phyloP scores from a whole-genome alignment of 768 basidiomycete genomes.

The Psilocybe subaeruginosa region DNA sequence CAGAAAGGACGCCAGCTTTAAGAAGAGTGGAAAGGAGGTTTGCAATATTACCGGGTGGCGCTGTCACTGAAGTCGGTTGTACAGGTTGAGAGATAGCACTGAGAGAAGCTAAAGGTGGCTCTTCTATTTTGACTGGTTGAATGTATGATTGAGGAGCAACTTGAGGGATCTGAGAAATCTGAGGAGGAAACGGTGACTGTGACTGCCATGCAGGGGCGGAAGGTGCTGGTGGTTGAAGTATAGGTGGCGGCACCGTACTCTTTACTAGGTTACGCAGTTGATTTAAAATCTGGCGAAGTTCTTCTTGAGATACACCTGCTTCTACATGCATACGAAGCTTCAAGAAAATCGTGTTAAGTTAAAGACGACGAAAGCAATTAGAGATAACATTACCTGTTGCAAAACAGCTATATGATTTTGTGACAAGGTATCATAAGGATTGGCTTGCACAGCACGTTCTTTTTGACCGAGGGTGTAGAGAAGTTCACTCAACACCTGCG shows the following conservation, averaged over 20 bases:
- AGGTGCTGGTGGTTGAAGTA: conserved; percentile 23
- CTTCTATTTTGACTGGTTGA: conserved; percentile 13
- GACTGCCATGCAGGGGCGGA: conserved; percentile 17
- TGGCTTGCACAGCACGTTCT: conserved; percentile 69
- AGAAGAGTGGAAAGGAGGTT: conserved; percentile 69
- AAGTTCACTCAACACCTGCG: conserved; percentile 82
- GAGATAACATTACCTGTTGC: conserved; percentile 63
- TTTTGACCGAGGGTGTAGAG: conserved; percentile 84
- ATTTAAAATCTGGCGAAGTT: conserved; percentile 73
- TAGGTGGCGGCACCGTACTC: conserved; percentile 38
- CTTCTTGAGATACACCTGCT: conserved; percentile 78
- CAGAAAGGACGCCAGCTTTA: conserved; percentile 78
- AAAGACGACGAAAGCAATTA: neutral
- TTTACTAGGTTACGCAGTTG: conserved; percentile 70
- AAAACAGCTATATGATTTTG: conserved; percentile 79
- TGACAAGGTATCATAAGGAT: conserved; percentile 71
- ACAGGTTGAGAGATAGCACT: neutral
- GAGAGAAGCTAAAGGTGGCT: conserved; percentile 8
- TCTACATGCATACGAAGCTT: conserved; percentile 77
- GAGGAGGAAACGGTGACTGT: conserved; percentile 20
- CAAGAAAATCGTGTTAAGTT: neutral
- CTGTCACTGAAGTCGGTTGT: conserved; percentile 23
- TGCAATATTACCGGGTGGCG: conserved; percentile 46
- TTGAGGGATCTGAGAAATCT: conserved; percentile 7
- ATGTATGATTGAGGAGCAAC: neutral